These are phyloP conservation scores for Maudiozyma barnettii DNA, from an alignment of 805 yeast species.

Conservation along the genomic window DNA sequence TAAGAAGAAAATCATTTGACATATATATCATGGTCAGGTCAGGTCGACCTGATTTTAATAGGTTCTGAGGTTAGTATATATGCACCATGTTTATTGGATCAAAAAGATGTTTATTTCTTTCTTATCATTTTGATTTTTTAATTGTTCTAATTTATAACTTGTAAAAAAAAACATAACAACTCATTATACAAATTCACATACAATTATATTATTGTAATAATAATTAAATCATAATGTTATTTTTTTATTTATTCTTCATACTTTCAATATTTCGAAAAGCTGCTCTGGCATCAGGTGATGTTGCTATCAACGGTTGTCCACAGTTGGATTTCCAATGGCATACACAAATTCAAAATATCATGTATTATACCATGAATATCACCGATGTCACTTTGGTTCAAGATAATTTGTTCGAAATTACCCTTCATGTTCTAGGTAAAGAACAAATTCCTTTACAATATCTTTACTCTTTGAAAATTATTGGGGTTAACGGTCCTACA, in stretches of 20 bases:
- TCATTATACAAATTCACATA: too few species aligned
- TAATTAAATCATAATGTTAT: not conserved
- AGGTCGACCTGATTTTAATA: too few species aligned
- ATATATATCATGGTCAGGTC: too few species aligned
- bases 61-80: too few species aligned
- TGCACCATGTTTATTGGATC: too few species aligned
- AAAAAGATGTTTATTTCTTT: too few species aligned
- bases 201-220: not conserved
- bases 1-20: too few species aligned
- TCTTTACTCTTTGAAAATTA: conserved; percentile 12
- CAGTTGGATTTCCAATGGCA: conserved; percentile 10
- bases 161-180: not conserved
- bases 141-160: too few species aligned
- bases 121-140: too few species aligned
- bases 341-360: conserved; percentile 2
- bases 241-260: not conserved
- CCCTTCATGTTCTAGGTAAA: conserved; percentile 14
- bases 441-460: conserved; percentile 10
- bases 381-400: conserved; percentile 6
- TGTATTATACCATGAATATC: conserved; percentile 12
- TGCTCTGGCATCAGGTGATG: not conserved
- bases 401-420: conserved; percentile 10
- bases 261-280: not conserved
- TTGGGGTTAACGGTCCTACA: conserved; percentile 12
- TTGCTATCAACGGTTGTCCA: conserved; percentile 10